These are phyloP conservation scores for Dryas integrifolia DNA, from an alignment of 331 rosid species.

Conservation along the genomic window DNA sequence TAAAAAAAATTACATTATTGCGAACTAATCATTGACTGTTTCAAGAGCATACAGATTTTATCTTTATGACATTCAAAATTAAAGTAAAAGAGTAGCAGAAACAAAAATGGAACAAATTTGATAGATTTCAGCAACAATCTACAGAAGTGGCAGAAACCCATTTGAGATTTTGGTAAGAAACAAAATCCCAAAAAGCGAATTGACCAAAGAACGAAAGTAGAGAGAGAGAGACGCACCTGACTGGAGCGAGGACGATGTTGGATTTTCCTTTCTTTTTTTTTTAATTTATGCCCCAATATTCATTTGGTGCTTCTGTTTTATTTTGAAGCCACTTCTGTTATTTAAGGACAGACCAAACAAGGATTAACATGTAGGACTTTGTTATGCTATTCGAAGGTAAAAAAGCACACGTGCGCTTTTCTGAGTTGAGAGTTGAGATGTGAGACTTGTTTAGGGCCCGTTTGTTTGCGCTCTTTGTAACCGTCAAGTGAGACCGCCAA, in stretches of 20 bases:
- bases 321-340: not conserved
- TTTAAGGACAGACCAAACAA: slow-evolving; percentile 10
- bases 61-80: not conserved
- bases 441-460: slow-evolving; percentile 1
- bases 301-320: not conserved
- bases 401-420: slow-evolving; percentile 26
- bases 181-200: slow-evolving; percentile 26
- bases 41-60: not conserved
- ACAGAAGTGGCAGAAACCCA: slow-evolving; percentile 19
- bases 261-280: not conserved
- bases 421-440: not conserved
- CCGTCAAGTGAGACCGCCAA: not conserved
- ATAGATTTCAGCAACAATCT: slow-evolving; percentile 3
- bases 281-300: not conserved
- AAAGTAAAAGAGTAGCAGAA: not conserved
- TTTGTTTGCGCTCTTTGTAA: not conserved
- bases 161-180: slow-evolving; percentile 29
- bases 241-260: slow-evolving; percentile 18
- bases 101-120: slow-evolving; percentile 4
- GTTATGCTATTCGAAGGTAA: not conserved
- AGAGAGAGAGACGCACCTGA: slow-evolving; percentile 41
- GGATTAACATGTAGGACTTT: slow-evolving; percentile 7
- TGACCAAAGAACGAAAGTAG: slow-evolving; percentile 9
- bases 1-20: not conserved
- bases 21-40: not conserved